Percentiles rank a stretch among this genome's conserved stretches.
These are phyloP conservation scores for Penicillium sp. DNA, from an alignment of 2,329 filamentous ascomycete species.

Conservation along the genomic window DNA sequence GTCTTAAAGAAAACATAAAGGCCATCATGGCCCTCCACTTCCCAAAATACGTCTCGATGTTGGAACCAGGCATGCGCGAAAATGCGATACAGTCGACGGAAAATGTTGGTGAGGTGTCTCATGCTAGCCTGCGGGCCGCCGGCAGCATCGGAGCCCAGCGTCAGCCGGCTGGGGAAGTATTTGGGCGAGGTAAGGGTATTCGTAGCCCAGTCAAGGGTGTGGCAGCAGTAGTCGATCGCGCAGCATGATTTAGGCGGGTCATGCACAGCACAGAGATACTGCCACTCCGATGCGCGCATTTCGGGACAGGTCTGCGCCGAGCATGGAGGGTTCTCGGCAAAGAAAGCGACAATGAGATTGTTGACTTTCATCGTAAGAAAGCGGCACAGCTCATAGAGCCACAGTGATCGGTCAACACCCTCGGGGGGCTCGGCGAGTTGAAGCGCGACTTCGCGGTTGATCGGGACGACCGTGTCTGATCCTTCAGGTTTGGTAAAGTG, in stretches of 20 bases:
- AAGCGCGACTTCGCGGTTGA: constrained; percentile 69
- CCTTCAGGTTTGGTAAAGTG: constrained; percentile 63
- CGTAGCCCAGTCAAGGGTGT: constrained; percentile 95
- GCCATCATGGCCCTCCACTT: constrained; percentile 83
- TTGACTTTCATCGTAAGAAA: constrained; percentile 95
- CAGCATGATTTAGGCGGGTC: constrained; percentile 95
- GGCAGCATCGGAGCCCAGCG: constrained; percentile 48
- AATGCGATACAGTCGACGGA: constrained; percentile 88
- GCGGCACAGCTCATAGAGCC: constrained; percentile 96
- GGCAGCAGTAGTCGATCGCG: constrained; percentile 98
- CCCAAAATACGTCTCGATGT: constrained; percentile 91
- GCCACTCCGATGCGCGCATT: constrained; percentile 98
- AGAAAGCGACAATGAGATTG: constrained; percentile 83
- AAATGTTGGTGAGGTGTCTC: constrained; percentile 84
- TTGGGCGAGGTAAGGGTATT: constrained; percentile 92
- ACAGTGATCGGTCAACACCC: constrained; percentile 78
- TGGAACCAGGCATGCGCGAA: constrained; percentile 99
- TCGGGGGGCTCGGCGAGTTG: constrained; percentile 74
- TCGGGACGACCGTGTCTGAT: constrained; percentile 60
- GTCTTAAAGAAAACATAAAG: constrained; percentile 96
- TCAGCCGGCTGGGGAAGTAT: constrained; percentile 84
- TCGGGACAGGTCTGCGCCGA: constrained; percentile 86
- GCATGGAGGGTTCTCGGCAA: constrained; percentile 85
- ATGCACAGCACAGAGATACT: constrained; percentile 96
- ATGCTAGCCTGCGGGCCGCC: constrained; percentile 44